These are phyloP conservation scores for Chimonanthus praecox DNA, from an alignment of 164 flowering plant genomes.

Conservation along the genomic window DNA sequence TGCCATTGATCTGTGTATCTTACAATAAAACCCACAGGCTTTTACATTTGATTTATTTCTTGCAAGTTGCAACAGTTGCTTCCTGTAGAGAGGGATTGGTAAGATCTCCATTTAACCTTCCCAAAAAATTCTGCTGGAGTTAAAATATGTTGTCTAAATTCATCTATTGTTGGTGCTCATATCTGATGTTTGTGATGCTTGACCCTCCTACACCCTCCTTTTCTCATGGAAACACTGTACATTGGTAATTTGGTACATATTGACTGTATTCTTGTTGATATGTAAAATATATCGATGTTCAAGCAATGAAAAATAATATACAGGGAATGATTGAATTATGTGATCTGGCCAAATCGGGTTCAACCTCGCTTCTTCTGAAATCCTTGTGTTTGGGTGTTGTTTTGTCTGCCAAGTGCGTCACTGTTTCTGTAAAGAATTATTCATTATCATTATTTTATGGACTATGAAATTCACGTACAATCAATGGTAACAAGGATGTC, in stretches of 20 bases:
- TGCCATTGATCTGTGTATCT: slow-evolving; percentile 4
- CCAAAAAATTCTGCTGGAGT: not conserved
- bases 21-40: slow-evolving; percentile 1
- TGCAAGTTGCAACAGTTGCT: not conserved
- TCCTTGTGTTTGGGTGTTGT: too few species aligned
- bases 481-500: too few species aligned
- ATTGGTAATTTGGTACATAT: not conserved
- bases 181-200: slow-evolving; percentile 12
- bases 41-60: not conserved
- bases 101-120: not conserved
- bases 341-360: too few species aligned
- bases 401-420: too few species aligned
- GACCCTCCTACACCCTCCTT: not conserved
- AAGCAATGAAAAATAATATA: too few species aligned
- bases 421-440: too few species aligned
- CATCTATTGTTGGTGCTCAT: not conserved
- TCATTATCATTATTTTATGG: too few species aligned
- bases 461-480: too few species aligned
- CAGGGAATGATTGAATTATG: too few species aligned
- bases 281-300: too few species aligned
- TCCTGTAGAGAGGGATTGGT: slow-evolving; percentile 6
- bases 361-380: too few species aligned
- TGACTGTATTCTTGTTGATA: too few species aligned
- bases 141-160: not conserved
- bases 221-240: slow-evolving; percentile 10